These are phyloP conservation scores for Penicillium bialowiezense DNA, from an alignment of 495 filamentous ascomycete genomes.

Conservation along the genomic window DNA sequence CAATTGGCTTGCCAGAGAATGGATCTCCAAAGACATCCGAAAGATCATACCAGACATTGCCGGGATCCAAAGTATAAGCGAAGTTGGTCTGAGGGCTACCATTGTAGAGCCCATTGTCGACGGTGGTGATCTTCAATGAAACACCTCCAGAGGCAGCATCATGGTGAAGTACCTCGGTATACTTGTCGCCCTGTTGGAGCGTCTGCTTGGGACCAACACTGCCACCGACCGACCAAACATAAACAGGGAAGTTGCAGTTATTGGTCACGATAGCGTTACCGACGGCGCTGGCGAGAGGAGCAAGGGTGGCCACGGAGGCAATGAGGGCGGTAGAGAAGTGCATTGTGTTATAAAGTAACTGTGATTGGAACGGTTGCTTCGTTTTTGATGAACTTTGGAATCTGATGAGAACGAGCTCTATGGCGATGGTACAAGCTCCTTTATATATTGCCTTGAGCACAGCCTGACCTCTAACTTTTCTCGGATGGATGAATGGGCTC, in stretches of 20 bases:
- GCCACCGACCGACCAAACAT: constrained; percentile 56
- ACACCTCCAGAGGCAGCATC: constrained; percentile 53
- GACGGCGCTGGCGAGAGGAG: constrained; percentile 37
- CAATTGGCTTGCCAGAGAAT: constrained; percentile 46
- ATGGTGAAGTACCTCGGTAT: constrained; percentile 40
- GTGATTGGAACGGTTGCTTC: background rate
- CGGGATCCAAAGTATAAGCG: constrained; percentile 51
- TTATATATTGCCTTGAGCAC: constrained; percentile 8
- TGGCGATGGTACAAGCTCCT: background rate
- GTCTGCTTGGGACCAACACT: constrained; percentile 39
- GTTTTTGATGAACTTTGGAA: background rate
- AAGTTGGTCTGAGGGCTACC: constrained; percentile 52
- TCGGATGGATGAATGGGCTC: background rate
- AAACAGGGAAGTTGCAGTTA: constrained; percentile 45
- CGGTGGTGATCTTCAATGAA: constrained; percentile 52
- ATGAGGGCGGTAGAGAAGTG: constrained; percentile 26
- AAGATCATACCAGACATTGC: constrained; percentile 54
- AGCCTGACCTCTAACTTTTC: background rate
- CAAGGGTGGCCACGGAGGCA: constrained; percentile 23
- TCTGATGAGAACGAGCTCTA: background rate
- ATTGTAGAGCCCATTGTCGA: constrained; percentile 50
- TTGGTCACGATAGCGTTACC: constrained; percentile 53
- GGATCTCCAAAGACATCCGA: constrained; percentile 54
- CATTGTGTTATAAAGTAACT: constrained; percentile 20
- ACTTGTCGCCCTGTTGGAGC: constrained; percentile 34